Base-by-base conservation (phyloP, 2,329 filamentous ascomycete species). In the Fusarium odoratissimum region DNA sequence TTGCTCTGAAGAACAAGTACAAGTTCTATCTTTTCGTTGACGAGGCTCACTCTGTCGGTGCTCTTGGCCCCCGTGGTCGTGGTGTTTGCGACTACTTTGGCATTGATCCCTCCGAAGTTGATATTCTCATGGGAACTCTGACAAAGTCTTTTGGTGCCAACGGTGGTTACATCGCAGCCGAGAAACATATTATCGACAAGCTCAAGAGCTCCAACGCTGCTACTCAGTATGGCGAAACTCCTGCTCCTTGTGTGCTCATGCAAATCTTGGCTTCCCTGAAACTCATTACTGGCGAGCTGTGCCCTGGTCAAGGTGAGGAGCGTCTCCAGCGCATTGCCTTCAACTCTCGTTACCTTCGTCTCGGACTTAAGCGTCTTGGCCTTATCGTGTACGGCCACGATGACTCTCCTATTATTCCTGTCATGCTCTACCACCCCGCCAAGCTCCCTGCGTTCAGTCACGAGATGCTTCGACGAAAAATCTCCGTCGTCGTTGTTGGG, bases 121-220 rank as follows among this genome's bases (percentile, higher is more conserved):
- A 99, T 81, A 93, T 99, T 78, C 90, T 99, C 57, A 99, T 99
- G 96, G 96, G 96, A 74, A 99, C 96, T 5, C 86, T 99, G 69
- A 99, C 96, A 72, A 99, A 99, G 83, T 98, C 96, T 2, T 99
- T 99, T 77, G 96, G 96, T 77, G 96, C 96, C 75, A 99, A 99
- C 78, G 96, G 96, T 79, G 96, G 96, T 71, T 99, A 99, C 81
- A 89, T 99, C 74, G 94, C 95, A 16, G 95, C 91, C 23, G 93
- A 97, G 69, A 96, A 97, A 84, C 86, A 90, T 76, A 93, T 98
- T 80, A 95, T 99, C 77, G 94, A 97, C 83, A 97, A 97, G 84
- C 91, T 99, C 64, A 90, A 93, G 75, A 90, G 89, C 64, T 93
- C 91, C 75, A 98, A 98, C 78, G 93, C 95, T 21, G 95, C 93